Conservation (phyloP, 1,284 basidiomycete genomes). For the Malassezia japonica region DNA sequence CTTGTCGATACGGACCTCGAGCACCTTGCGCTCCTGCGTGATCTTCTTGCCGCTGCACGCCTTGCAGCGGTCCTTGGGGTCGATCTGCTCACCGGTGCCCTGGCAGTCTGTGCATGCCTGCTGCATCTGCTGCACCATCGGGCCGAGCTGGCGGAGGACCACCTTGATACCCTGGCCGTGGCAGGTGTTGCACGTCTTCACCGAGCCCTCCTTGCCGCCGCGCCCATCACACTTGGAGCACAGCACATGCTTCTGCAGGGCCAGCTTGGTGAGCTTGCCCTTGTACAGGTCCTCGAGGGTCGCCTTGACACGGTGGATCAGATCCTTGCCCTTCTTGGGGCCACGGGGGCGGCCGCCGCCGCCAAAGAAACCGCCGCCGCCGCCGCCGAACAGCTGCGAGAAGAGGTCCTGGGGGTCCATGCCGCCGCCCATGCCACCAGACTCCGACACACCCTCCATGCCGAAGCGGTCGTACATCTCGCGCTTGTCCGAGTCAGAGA, state of each 20-base stretch:
- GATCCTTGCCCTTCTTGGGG: constrained; percentile 95
- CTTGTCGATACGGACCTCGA: constrained; percentile 99
- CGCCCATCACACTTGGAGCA: constrained; percentile 89
- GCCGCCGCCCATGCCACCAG: constrained; percentile 57
- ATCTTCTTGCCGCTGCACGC: constrained; percentile 93
- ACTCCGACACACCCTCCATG: constrained; percentile 76
- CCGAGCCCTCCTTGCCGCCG: constrained; percentile 93
- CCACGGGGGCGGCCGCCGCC: constrained; percentile 60
- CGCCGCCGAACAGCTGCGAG: constrained; percentile 82
- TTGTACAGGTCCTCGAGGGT: constrained; percentile 96
- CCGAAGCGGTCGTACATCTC: constrained; percentile 75
- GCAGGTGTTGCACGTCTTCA: constrained; percentile 69
- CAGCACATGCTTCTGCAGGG: constrained; percentile 87
- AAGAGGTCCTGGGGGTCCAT: constrained; percentile 98
- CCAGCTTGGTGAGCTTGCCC: constrained; percentile 95
- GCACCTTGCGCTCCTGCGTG: constrained; percentile 84
- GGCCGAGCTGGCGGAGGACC: constrained; percentile 88
- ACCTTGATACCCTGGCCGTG: constrained; percentile 84
- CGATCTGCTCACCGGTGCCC: constrained; percentile 86
- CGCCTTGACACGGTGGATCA: constrained; percentile 91
- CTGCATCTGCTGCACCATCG: constrained; percentile 99
- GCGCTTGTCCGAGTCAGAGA: constrained; percentile 74
- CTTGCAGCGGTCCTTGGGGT: constrained; percentile 84
- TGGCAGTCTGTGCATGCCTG: constrained; percentile 85
- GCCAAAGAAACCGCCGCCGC: constrained; percentile 56